Percentiles rank a stretch among this genome's conserved stretches.
Evolutionary conservation across 75 land plant genomes (phyloP).

Genomic region (Pinus albicaulis): DNA sequence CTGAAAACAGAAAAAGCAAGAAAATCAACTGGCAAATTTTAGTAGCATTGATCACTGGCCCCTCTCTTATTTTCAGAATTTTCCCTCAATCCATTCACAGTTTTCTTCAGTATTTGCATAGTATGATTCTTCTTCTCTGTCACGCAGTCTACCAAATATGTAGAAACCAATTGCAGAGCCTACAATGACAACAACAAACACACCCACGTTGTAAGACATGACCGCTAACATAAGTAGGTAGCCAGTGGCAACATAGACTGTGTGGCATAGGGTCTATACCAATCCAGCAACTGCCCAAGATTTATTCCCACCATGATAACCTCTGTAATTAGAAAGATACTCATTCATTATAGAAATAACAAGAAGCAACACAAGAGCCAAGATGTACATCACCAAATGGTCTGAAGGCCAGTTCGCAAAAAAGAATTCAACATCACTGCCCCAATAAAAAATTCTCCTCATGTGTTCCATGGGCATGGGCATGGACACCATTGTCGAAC

Average conservation of each 20-base stretch:
- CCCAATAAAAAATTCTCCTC: neutral
- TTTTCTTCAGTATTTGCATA: too few relatives aligned
- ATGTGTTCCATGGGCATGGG: neutral
- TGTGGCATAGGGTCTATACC: neutral
- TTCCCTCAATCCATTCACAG: too few relatives aligned
- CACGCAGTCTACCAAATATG: slow-evolving; percentile 8
- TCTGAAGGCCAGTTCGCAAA: neutral
- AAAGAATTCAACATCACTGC: neutral
- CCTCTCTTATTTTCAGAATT: too few relatives aligned
- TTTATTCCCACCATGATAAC: neutral
- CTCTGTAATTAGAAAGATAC: neutral
- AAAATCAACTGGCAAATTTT: too few relatives aligned
- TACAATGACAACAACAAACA: slow-evolving; percentile 21
- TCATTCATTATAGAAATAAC: neutral
- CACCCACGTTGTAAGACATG: slow-evolving; percentile 41
- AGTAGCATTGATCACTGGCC: too few relatives aligned
- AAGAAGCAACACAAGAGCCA: neutral
- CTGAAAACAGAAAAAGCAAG: too few relatives aligned
- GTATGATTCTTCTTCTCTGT: too few relatives aligned
- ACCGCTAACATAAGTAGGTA: slow-evolving; percentile 39
- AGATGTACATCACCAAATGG: neutral
- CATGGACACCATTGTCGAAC: too few relatives aligned
- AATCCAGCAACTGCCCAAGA: neutral
- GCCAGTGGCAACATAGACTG: neutral
- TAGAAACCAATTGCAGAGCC: slow-evolving; percentile 29